phyloP scores from a whole-genome alignment of 2,329 filamentous ascomycete species.

The Xylariaceae sp. region DNA sequence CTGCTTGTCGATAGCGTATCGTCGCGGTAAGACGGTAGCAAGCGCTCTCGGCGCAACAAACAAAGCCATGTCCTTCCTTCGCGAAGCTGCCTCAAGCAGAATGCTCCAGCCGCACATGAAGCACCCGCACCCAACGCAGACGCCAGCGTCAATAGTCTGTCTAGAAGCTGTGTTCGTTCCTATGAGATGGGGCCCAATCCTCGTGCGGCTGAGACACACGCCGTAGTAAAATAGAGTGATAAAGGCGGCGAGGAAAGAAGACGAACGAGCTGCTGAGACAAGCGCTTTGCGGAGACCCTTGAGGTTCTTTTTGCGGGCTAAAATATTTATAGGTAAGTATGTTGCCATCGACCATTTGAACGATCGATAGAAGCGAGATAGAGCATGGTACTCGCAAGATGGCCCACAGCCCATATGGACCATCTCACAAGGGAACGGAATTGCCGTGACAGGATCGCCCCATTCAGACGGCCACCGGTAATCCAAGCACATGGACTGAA shows the following conservation, averaged over 20 bases:
- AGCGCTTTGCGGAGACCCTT: constrained; percentile 56
- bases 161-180: constrained; percentile 54
- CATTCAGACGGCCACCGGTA: constrained; percentile 71
- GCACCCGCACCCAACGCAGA: constrained; percentile 76
- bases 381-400: constrained; percentile 76
- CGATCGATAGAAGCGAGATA: constrained; percentile 69
- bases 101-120: constrained; percentile 82
- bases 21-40: constrained; percentile 74
- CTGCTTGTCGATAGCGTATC: constrained; percentile 67
- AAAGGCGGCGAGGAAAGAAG: constrained; percentile 78
- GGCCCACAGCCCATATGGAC: constrained; percentile 80
- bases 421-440: constrained; percentile 81
- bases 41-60: constrained; percentile 82
- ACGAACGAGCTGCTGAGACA: constrained; percentile 70
- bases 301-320: constrained; percentile 56
- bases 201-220: constrained; percentile 77
- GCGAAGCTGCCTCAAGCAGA: constrained; percentile 68
- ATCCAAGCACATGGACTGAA: constrained; percentile 75
- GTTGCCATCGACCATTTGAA: constrained; percentile 78
- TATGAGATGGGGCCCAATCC: constrained; percentile 72
- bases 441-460: constrained; percentile 72
- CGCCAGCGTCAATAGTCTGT: constrained; percentile 62
- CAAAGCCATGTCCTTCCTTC: constrained; percentile 76
- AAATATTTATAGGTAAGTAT: constrained; percentile 76
- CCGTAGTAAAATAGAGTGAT: constrained; percentile 84